A percentile compares a stretch with the other conserved stretches of the same genome.
Conservation (phyloP, 306 rosid species). For the Alnus glutinosa region DNA sequence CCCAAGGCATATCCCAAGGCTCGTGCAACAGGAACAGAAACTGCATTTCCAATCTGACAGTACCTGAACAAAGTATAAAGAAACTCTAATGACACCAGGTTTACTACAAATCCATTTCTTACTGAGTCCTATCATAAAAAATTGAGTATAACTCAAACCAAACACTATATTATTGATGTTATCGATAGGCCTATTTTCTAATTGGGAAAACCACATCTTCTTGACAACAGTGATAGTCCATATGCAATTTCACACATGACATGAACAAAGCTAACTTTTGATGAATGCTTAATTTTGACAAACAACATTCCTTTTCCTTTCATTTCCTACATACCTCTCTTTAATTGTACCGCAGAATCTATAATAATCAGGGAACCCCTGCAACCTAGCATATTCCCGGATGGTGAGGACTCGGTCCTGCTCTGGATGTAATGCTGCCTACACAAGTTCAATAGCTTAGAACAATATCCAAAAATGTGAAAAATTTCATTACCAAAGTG, state of each 20-base stretch:
- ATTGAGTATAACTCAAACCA: too few species aligned
- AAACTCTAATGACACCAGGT: background rate
- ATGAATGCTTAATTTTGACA: background rate
- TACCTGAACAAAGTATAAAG: slow-evolving; percentile 50
- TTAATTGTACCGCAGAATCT: slow-evolving; percentile 67
- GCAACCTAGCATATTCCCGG: slow-evolving; percentile 91
- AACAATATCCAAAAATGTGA: slow-evolving; percentile 19
- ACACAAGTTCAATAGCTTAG: slow-evolving; percentile 25
- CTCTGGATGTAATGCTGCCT: slow-evolving; percentile 74
- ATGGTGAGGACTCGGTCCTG: slow-evolving; percentile 75
- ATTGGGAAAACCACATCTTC: background rate
- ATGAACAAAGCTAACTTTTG: background rate
- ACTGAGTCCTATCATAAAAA: background rate
- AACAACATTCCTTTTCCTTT: background rate
- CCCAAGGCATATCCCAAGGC: slow-evolving; percentile 84
- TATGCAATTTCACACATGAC: background rate
- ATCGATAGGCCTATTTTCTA: background rate
- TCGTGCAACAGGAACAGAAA: slow-evolving; percentile 67
- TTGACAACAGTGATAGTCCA: background rate
- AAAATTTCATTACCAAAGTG: slow-evolving; percentile 11
- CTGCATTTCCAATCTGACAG: slow-evolving; percentile 91
- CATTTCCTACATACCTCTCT: slow-evolving; percentile 50
- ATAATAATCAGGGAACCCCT: slow-evolving; percentile 90
- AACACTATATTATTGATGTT: background rate
- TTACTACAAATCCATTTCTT: background rate